Evolutionary conservation across 148 eudicot species (phyloP).

Genomic region (Tetragonia tetragonoides): DNA sequence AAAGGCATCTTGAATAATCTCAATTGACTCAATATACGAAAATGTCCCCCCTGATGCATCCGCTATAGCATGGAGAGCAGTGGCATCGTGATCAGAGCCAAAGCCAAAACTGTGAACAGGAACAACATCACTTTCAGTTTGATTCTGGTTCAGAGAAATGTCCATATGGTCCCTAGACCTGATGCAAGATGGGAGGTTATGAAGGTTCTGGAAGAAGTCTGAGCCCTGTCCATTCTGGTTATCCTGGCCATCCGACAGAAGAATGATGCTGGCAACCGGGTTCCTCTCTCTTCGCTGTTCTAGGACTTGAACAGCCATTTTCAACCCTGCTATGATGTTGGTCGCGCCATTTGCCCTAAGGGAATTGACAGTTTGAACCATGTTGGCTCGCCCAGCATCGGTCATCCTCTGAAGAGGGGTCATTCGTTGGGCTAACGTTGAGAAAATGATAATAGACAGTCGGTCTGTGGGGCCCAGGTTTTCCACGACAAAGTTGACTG

Average conservation of each 20-base stretch:
- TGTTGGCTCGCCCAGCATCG: conserved; percentile 28
- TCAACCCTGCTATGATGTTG: conserved; percentile 37
- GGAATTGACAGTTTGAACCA: conserved; percentile 25
- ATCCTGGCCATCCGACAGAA: conserved; percentile 46
- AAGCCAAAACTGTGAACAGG: conserved; percentile 47
- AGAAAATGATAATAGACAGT: conserved; percentile 35
- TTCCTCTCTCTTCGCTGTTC: conserved; percentile 37
- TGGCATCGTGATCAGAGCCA: conserved; percentile 43
- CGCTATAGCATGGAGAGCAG: conserved; percentile 36
- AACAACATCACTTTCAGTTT: neutral
- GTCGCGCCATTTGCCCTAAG: conserved; percentile 30
- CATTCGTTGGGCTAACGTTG: conserved; percentile 28
- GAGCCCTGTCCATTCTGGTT: conserved; percentile 20
- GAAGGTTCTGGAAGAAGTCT: neutral
- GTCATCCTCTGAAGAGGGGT: conserved; percentile 37
- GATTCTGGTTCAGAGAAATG: neutral
- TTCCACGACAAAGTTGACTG: conserved; percentile 37
- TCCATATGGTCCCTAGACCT: conserved; percentile 5
- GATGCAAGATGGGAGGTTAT: conserved; percentile 24
- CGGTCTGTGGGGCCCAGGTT: conserved; percentile 41
- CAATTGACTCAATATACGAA: conserved; percentile 43
- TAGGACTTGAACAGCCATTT: conserved; percentile 33
- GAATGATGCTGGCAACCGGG: conserved; percentile 42
- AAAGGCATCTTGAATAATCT: conserved; percentile 43
- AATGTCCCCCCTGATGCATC: conserved; percentile 46